These are phyloP conservation scores for Cadophora malorum DNA, from an alignment of 2,329 filamentous ascomycete genomes.

Conservation along the genomic window DNA sequence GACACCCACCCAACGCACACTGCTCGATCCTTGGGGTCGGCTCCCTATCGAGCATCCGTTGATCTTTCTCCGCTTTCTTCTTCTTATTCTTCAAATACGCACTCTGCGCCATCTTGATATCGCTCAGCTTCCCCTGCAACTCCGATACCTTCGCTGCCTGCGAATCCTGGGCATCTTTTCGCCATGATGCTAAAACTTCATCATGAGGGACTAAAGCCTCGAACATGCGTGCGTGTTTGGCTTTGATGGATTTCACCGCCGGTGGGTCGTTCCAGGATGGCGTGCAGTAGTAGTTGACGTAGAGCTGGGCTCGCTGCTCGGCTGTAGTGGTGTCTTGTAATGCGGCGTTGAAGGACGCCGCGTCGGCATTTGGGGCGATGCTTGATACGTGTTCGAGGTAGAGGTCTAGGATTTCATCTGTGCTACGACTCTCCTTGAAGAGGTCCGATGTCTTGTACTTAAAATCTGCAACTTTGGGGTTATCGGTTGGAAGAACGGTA, in stretches of 20 bases:
- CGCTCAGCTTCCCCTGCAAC: constrained; percentile 33
- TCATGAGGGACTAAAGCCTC: constrained; percentile 38
- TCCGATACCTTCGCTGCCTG: constrained; percentile 32
- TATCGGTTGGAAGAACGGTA: constrained; percentile 21
- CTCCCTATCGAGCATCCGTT: constrained; percentile 30
- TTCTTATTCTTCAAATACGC: constrained; percentile 41
- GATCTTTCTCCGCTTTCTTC: constrained; percentile 39
- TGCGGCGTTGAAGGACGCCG: constrained; percentile 26
- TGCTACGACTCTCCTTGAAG: constrained; percentile 27
- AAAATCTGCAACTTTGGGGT: constrained; percentile 15
- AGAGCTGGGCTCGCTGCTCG: constrained; percentile 39
- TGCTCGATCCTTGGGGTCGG: constrained; percentile 27
- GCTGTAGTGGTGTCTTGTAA: constrained; percentile 34
- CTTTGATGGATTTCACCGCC: constrained; percentile 40
- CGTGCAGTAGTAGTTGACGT: constrained; percentile 41
- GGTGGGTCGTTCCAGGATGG: constrained; percentile 31
- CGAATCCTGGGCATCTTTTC: constrained; percentile 37
- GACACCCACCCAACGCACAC: constrained; percentile 38
- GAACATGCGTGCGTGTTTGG: constrained; percentile 43
- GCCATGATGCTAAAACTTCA: constrained; percentile 38
- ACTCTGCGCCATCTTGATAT: constrained; percentile 42
- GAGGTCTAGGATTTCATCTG: constrained; percentile 31
- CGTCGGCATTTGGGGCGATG: constrained; percentile 23
- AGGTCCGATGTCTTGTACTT: constrained; percentile 9
- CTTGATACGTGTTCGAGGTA: constrained; percentile 27